phyloP scores from a whole-genome alignment of 805 yeast genomes.

The Candida morakotiae region DNA sequence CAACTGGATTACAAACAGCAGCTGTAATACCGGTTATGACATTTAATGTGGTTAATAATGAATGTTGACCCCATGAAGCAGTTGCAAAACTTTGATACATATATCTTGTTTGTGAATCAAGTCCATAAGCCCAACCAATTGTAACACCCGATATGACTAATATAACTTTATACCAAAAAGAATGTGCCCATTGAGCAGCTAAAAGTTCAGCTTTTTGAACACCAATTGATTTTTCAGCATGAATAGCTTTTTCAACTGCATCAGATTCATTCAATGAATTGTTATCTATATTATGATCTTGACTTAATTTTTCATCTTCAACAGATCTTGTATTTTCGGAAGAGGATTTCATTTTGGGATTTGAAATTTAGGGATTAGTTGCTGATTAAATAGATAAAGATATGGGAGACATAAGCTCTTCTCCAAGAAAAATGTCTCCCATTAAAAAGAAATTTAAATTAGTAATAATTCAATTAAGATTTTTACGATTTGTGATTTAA shows the following conservation, averaged over 20 bases:
- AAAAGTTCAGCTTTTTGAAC: slow-evolving; percentile 54
- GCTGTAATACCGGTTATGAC: slow-evolving; percentile 58
- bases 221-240: slow-evolving; percentile 38
- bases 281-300: not conserved
- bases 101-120: slow-evolving; percentile 49
- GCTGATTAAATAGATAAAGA: slow-evolving; percentile 7
- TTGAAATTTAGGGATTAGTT: not conserved
- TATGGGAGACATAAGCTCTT: not conserved
- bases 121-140: slow-evolving; percentile 55
- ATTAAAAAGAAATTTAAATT: too few species aligned
- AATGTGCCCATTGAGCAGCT: slow-evolving; percentile 42
- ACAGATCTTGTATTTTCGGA: not conserved
- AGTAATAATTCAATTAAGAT: too few species aligned
- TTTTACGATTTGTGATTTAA: too few species aligned
- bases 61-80: slow-evolving; percentile 47
- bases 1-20: slow-evolving; percentile 63
- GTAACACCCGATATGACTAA: slow-evolving; percentile 49
- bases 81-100: slow-evolving; percentile 49
- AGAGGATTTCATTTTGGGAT: not conserved
- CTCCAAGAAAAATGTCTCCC: not conserved
- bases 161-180: slow-evolving; percentile 29
- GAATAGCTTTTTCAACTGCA: slow-evolving; percentile 6
- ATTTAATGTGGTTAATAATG: slow-evolving; percentile 55
- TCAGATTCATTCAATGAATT: not conserved
- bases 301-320: slow-evolving; percentile 1